phyloP scores from a whole-genome alignment of 2,329 filamentous ascomycete genomes.

The Aspergillus nomiae region DNA sequence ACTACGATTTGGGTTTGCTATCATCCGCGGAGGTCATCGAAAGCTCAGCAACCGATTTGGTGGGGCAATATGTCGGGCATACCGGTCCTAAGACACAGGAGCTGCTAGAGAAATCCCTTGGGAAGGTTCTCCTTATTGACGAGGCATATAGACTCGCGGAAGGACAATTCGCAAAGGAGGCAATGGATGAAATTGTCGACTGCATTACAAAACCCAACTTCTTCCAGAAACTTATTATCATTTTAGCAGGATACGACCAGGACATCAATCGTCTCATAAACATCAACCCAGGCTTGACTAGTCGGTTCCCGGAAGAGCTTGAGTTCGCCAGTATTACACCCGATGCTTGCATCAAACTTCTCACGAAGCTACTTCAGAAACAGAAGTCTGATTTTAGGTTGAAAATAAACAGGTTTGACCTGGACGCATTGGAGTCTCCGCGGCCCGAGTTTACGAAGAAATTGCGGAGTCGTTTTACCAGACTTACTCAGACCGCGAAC shows the following conservation, averaged over 20 bases:
- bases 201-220: conserved; percentile 60
- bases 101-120: conserved; percentile 63
- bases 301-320: conserved; percentile 69
- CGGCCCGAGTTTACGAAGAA: too few species aligned
- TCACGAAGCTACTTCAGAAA: too few species aligned
- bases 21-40: conserved; percentile 62
- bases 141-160: conserved; percentile 69
- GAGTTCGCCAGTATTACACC: too few species aligned
- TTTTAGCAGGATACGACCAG: conserved; percentile 67
- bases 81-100: conserved; percentile 68
- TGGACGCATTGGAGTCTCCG: too few species aligned
- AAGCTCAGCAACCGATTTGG: conserved; percentile 67
- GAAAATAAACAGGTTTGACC: too few species aligned
- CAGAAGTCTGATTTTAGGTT: too few species aligned
- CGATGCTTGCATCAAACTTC: too few species aligned
- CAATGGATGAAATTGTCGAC: conserved; percentile 56
- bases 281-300: conserved; percentile 64
- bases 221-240: conserved; percentile 62
- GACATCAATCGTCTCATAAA: conserved; percentile 63
- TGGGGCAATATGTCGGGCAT: conserved; percentile 70
- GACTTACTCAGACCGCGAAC: too few species aligned
- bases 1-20: conserved; percentile 73
- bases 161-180: conserved; percentile 59
- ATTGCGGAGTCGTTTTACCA: too few species aligned
- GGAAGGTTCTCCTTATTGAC: conserved; percentile 70